Evolutionary conservation across 75 land plant genomes (phyloP), one percentile per base, ranked within the genome.

Genomic region (Larix kaempferi): DNA sequence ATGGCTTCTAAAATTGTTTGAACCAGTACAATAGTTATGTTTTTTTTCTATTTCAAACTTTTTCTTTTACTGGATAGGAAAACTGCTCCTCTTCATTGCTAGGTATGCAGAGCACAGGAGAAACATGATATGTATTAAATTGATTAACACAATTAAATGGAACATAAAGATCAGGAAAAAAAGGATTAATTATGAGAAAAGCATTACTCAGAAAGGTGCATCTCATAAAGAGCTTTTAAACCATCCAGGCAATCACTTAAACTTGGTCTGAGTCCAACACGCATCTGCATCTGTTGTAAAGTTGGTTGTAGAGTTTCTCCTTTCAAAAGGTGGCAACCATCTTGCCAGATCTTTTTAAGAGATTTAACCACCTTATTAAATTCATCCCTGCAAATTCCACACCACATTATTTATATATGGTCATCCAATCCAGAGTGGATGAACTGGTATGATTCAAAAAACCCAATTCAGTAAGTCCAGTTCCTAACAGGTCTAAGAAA

Each of bases 181-280:
- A 69, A 69, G 44, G n/a, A 69, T 8, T 2, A 39, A 69, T 69
- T 21, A 44, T 41, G 72, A 19, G 72, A 44, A 62, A 58, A 84
- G 57, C 13, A 89, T 78, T 88, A 94, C 97, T 94, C 96, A 13
- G 90, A 82, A 13, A 55, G 82, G 66, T 94, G 86, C 95, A 94
- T 90, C n/a, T 84, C 85, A 69, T 84, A 72, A 22, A 94, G 82
- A 67, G 78, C 16, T 56, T 74, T 76, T 15, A 89, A 91, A 14
- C 94, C 94, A 76, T 89, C 84, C 63, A 93, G 27, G 81, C 95
- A 93, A 76, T 91, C 82, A 10, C 76, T 74, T 72, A 93, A 78
- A 76, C 85, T 87, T 49, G 95, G 94, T 23, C 86, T 78, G 4
- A 90, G 27, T 29, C 94, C 95, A 73, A 93, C 74, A 33, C 84